These are phyloP conservation scores for Rosa lucieae DNA, from an alignment of 306 rosid species.

Conservation along the genomic window DNA sequence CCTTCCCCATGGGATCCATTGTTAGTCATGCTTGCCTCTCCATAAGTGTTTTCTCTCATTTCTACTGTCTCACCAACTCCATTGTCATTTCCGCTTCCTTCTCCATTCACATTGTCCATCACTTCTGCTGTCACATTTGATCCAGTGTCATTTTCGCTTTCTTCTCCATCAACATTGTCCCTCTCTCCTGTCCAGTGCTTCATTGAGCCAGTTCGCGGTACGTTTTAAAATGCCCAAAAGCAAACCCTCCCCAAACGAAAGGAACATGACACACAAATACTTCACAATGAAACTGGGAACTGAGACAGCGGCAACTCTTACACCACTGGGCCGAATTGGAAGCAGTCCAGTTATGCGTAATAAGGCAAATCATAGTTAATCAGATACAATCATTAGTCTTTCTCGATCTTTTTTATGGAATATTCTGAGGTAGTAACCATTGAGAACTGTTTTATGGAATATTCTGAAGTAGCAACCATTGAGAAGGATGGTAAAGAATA, in stretches of 20 bases:
- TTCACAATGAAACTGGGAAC: neutral
- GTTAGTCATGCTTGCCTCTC: too few species aligned
- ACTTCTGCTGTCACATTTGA: neutral
- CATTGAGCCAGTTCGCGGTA: neutral
- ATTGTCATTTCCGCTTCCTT: neutral
- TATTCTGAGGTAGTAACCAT: too few species aligned
- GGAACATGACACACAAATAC: neutral
- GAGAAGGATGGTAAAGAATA: neutral
- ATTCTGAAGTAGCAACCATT: neutral
- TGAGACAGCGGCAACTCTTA: neutral
- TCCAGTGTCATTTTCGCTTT: neutral
- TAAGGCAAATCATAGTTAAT: too few species aligned
- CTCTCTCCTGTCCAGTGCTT: neutral
- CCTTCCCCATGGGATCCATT: neutral
- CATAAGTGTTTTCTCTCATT: neutral
- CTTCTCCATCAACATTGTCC: neutral
- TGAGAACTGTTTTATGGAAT: too few species aligned
- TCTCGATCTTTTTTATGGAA: too few species aligned
- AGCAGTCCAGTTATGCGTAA: neutral
- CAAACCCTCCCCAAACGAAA: neutral
- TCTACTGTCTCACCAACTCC: neutral
- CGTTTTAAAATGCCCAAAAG: neutral
- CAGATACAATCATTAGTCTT: too few species aligned
- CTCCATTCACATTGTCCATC: neutral
- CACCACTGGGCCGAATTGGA: neutral